A percentile compares a stretch with the other conserved stretches of the same genome.
phyloP scores from a whole-genome alignment of 2,329 filamentous ascomycete genomes.

The Fusarium metavorans region DNA sequence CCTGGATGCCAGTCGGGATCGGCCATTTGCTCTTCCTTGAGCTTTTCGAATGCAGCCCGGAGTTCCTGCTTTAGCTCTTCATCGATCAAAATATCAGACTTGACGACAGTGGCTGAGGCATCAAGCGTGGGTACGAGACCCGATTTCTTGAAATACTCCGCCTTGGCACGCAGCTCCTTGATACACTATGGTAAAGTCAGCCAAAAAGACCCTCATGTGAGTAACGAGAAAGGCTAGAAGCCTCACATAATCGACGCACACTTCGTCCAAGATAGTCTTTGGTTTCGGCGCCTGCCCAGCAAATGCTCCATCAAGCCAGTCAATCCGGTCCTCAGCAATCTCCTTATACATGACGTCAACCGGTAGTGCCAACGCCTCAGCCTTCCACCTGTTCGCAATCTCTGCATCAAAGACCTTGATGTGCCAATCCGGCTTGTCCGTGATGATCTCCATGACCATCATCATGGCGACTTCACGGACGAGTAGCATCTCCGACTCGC shows the following conservation, averaged over 20 bases:
- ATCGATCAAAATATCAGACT: background rate
- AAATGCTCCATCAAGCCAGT: background rate
- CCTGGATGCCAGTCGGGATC: conserved; percentile 19
- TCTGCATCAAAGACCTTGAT: conserved; percentile 40
- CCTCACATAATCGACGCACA: background rate
- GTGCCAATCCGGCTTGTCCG: conserved; percentile 54
- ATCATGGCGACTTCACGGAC: conserved; percentile 53
- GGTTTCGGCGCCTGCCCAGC: background rate
- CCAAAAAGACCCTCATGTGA: background rate
- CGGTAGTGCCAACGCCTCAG: background rate
- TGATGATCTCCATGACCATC: conserved; percentile 49
- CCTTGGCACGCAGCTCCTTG: background rate
- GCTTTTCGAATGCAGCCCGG: background rate
- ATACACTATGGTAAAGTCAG: background rate
- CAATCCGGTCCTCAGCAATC: background rate
- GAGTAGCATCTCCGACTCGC: background rate
- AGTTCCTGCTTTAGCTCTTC: background rate
- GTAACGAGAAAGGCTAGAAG: background rate
- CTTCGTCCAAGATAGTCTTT: background rate
- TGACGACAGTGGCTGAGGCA: background rate
- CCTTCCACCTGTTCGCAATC: background rate
- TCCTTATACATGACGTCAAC: background rate
- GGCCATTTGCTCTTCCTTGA: background rate
- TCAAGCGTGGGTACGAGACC: background rate
- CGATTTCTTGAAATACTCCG: background rate